These are phyloP conservation scores for Phytophthora cajani DNA, from an alignment of 352 stramenopile species.

Conservation along the genomic window DNA sequence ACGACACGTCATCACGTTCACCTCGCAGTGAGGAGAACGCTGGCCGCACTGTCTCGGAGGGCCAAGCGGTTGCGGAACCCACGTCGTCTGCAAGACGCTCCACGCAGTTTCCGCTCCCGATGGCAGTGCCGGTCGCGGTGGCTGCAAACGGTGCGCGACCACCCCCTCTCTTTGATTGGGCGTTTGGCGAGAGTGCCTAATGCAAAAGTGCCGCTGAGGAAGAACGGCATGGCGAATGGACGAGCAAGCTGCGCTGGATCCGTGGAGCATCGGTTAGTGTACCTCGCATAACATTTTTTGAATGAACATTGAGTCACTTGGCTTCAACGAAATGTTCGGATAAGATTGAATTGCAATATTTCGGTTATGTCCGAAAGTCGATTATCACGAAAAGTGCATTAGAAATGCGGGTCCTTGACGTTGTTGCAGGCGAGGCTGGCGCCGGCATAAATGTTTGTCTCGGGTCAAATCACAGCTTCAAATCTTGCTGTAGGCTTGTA, in stretches of 20 bases:
- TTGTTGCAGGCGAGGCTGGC: constrained; percentile 50
- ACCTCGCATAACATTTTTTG: no score
- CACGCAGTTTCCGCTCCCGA: constrained; percentile 9
- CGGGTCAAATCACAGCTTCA: no score
- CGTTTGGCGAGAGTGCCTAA: constrained; percentile 3
- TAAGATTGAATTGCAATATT: no score
- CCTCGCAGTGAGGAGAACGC: neutral
- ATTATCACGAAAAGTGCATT: no score
- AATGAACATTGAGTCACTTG: no score
- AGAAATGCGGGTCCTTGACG: constrained; percentile 82
- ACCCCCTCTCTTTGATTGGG: neutral
- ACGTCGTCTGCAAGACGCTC: neutral
- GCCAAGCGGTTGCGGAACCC: neutral
- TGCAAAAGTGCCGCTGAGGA: neutral
- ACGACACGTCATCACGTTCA: neutral
- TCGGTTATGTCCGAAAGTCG: no score
- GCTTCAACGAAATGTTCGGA: no score
- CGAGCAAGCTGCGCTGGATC: neutral
- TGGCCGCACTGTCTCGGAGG: neutral
- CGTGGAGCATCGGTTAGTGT: no score
- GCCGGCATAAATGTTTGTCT: constrained; percentile 29
- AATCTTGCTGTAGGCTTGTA: no score
- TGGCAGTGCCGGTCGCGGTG: constrained; percentile 10
- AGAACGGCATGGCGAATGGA: neutral
- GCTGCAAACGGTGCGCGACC: neutral